Conservation (phyloP, 371 early-diverging fungal genomes). For the Coemansia sp. region DNA sequence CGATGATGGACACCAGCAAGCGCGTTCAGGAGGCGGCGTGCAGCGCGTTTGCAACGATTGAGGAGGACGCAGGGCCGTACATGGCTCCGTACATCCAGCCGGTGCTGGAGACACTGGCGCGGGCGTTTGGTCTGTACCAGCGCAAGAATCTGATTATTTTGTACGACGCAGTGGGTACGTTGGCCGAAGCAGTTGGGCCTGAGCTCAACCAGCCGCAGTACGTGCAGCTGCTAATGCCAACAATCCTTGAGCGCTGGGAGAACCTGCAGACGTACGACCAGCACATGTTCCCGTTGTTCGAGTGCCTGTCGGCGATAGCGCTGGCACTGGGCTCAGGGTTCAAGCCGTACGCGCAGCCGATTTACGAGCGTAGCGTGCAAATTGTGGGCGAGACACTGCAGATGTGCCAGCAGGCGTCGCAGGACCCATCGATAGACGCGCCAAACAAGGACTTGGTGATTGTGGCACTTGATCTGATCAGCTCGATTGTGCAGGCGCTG, state of each 20-base stretch:
- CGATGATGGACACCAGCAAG: constrained; percentile 86
- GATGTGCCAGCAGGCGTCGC: constrained; percentile 60
- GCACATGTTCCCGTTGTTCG: constrained; percentile 88
- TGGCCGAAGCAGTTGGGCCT: constrained; percentile 85
- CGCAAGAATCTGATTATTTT: constrained; percentile 83
- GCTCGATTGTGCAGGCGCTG: constrained; percentile 89
- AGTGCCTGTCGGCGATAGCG: constrained; percentile 88
- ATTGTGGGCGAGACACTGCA: constrained; percentile 75
- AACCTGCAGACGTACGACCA: constrained; percentile 72
- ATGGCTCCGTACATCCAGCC: constrained; percentile 81
- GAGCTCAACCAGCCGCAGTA: constrained; percentile 75
- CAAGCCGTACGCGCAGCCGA: constrained; percentile 75
- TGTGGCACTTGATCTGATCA: constrained; percentile 90
- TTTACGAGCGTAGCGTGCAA: constrained; percentile 82
- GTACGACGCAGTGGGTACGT: constrained; percentile 91
- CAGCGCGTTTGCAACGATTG: constrained; percentile 88
- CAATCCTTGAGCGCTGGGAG: constrained; percentile 81
- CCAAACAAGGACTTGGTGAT: constrained; percentile 93
- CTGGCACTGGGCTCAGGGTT: constrained; percentile 83
- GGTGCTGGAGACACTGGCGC: constrained; percentile 72
- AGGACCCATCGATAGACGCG: constrained; percentile 64
- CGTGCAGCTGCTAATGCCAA: constrained; percentile 79
- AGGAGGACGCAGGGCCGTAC: constrained; percentile 77
- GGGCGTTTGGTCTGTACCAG: constrained; percentile 82
- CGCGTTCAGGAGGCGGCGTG: constrained; percentile 95